Conservation (phyloP, 2,329 filamentous ascomycete genomes). For the Zymoseptoria passerinii region DNA sequence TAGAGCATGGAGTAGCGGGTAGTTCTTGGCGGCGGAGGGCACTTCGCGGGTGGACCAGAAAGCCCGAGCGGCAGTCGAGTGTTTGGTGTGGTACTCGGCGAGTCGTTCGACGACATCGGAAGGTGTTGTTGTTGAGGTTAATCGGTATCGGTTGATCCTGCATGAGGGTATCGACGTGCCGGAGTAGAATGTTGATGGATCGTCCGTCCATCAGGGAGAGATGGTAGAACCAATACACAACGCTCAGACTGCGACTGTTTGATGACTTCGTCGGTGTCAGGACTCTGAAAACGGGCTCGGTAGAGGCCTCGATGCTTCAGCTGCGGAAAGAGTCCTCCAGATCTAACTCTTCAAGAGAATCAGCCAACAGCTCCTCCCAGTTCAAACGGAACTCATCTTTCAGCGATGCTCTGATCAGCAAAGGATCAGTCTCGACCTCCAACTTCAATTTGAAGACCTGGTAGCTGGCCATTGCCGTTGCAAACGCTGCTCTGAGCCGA, state of each 20-base stretch:
- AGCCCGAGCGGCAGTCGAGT: not conserved
- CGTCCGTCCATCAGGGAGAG: slow-evolving; percentile 2
- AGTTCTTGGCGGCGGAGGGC: not conserved
- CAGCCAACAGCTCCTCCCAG: not conserved
- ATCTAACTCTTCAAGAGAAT: not conserved
- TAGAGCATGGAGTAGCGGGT: not conserved
- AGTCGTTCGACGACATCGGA: not conserved
- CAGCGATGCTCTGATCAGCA: not conserved
- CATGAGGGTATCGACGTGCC: not conserved
- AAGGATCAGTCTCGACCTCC: not conserved
- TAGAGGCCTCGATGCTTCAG: slow-evolving; percentile 3
- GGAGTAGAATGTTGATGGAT: slow-evolving; percentile 1
- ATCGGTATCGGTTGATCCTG: not conserved
- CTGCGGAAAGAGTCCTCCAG: slow-evolving; percentile 1
- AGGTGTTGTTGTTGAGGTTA: not conserved
- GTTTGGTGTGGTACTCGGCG: not conserved
- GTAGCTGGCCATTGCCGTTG: not conserved
- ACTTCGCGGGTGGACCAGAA: slow-evolving; percentile 1
- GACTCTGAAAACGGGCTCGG: slow-evolving; percentile 2
- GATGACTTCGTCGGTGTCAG: not conserved
- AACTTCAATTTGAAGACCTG: slow-evolving; percentile 1
- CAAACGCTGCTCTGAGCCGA: not conserved
- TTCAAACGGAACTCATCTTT: slow-evolving; percentile 1
- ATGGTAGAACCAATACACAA: slow-evolving; percentile 4
- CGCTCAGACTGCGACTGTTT: not conserved